phyloP scores from a whole-genome alignment of 2,329 filamentous ascomycete species.

The Aaosphaeria pasadenensis region DNA sequence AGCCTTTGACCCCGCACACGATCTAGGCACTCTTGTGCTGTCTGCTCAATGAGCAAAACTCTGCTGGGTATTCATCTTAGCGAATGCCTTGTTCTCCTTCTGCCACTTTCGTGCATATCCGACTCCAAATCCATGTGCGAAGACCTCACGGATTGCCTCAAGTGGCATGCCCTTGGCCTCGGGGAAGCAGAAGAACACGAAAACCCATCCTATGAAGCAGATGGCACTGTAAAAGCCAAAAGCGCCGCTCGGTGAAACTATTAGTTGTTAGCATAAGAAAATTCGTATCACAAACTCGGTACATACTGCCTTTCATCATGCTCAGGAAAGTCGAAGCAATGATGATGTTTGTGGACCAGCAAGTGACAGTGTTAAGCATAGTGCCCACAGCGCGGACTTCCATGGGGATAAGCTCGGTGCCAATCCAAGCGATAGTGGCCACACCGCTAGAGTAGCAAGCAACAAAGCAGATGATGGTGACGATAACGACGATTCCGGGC shows the following conservation, averaged over 20 bases:
- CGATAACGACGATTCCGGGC: conserved; percentile 34
- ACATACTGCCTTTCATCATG: conserved; percentile 38
- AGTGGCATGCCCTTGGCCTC: conserved; percentile 35
- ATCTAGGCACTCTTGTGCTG: no score
- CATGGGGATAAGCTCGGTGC: conserved; percentile 35
- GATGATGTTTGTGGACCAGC: conserved; percentile 35
- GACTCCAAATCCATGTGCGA: conserved; percentile 35
- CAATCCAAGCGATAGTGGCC: conserved; percentile 36
- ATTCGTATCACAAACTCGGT: no score
- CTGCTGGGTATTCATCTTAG: conserved; percentile 21
- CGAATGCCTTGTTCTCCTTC: conserved; percentile 35
- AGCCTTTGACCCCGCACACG: no score
- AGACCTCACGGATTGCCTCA: conserved; percentile 35
- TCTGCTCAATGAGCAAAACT: conserved; percentile 18
- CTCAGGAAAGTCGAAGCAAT: conserved; percentile 38
- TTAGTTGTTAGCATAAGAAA: no score
- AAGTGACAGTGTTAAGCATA: conserved; percentile 27
- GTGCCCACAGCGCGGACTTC: conserved; percentile 38
- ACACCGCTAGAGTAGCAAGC: conserved; percentile 33
- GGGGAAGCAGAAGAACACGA: conserved; percentile 36
- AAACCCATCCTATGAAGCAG: conserved; percentile 35
- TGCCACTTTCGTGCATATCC: conserved; percentile 33
- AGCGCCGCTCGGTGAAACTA: conserved; percentile 25
- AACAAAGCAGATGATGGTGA: conserved; percentile 37
- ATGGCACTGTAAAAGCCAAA: conserved; percentile 40